Evolutionary conservation across 176 grass and related monocot genomes (phyloP), one percentile per base, ranked within the genome.

Genomic region (Neostapfia colusana): DNA sequence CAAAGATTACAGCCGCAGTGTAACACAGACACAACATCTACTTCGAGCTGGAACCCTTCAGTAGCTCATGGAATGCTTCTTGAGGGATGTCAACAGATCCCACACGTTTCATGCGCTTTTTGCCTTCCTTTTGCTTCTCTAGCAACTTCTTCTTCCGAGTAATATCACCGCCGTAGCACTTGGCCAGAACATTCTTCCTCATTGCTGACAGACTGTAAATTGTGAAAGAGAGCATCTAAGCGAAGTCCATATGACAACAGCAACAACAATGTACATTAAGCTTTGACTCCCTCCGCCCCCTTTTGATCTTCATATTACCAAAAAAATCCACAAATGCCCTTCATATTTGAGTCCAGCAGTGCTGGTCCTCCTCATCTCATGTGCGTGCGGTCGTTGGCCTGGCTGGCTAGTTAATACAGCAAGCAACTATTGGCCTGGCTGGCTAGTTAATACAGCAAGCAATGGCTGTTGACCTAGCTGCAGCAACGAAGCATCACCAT

Each of bases 101-200:
- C n/a, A 97, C 91, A 25, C 95, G 95, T 83, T 97, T 97, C 95
- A 97, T 97, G 40, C 95, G 84, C 65, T 97, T 97, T 70, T 97
- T 97, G 67, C 95, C 95, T 88, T 97, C 95, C 82, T 97, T 97
- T 65, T 97, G 91, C 79, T 97, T 97, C 78, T 97, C 95, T 67
- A 97, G 71, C 81, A 97, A 90, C 63, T 97, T 97, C 79, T 89
- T 97, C 83, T 97, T 97, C 31, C 91, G 81, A 27, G 95, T 97
- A 65, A 97, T 82, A 73, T 97, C 95, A 60, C 95, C 91, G n/a
- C 95, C 95, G 63, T 97, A 97, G 79, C 95, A 97, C 84, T 97
- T 97, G 44, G 95, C 95, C 10, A 97, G 85, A 73, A 97, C 95
- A 84, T 97, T 97, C 67, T 97, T 97, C 69, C 95, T 83, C 95